Conservation (phyloP, 2,329 filamentous ascomycete species). For the Penicillium sp. region DNA sequence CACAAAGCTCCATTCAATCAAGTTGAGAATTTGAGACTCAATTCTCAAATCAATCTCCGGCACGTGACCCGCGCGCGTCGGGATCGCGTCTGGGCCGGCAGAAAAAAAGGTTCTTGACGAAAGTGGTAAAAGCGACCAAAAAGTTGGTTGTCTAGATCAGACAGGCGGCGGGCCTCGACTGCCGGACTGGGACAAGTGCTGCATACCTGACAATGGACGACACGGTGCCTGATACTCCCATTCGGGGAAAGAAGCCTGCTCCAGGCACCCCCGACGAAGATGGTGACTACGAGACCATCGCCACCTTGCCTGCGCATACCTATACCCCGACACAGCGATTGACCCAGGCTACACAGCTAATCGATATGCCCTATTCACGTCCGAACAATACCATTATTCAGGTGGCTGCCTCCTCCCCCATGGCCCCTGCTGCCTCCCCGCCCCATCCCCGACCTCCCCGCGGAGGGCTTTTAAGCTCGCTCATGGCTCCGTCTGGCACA, state of each 20-base stretch:
- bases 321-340: conserved; percentile 51
- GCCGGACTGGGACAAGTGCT: conserved; percentile 2
- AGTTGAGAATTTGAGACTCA: background rate
- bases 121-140: conserved; percentile 2
- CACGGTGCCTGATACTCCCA: conserved; percentile 44
- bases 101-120: conserved; percentile 26
- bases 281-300: conserved; percentile 50
- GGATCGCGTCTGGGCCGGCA: conserved; percentile 26
- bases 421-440: conserved; percentile 52
- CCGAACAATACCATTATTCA: conserved; percentile 60
- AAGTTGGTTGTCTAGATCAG: conserved; percentile 4
- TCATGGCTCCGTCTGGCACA: conserved; percentile 77
- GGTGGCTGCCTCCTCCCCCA: conserved; percentile 86
- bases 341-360: conserved; percentile 64
- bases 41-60: background rate
- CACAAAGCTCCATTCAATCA: background rate
- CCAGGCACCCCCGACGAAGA: conserved; percentile 37
- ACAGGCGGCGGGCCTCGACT: conserved; percentile 15
- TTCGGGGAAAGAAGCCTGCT: conserved; percentile 36
- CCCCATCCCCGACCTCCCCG: conserved; percentile 33
- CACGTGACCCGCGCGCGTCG: conserved; percentile 24
- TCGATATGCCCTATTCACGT: conserved; percentile 46
- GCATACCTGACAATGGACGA: conserved; percentile 38
- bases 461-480: conserved; percentile 55
- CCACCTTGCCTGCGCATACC: conserved; percentile 48